These are phyloP conservation scores for Corylus americana DNA, from an alignment of 306 rosid species.

Conservation along the genomic window DNA sequence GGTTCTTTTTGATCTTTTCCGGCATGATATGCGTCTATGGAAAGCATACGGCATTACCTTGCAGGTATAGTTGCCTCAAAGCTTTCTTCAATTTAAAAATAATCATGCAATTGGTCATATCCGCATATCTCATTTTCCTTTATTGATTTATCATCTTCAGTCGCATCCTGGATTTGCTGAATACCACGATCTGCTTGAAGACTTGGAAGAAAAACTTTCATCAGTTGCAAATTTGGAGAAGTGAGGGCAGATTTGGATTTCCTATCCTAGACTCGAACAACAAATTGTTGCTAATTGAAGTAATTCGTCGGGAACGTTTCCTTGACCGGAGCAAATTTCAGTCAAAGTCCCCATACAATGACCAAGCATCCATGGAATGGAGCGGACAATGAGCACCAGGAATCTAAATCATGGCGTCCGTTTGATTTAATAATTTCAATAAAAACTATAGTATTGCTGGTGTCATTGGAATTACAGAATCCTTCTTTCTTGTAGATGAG, in stretches of 20 bases:
- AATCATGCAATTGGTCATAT: conserved; percentile 4
- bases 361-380: conserved; percentile 6
- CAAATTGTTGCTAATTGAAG: conserved; percentile 33
- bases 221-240: conserved; percentile 44
- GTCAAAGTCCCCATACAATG: background rate
- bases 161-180: conserved; percentile 63
- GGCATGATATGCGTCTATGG: conserved; percentile 78
- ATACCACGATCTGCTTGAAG: conserved; percentile 74
- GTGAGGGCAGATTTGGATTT: conserved; percentile 27
- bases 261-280: conserved; percentile 23
- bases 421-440: background rate
- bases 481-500: conserved; percentile 25
- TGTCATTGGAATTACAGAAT: conserved; percentile 4
- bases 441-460: conserved; percentile 3
- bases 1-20: conserved; percentile 91
- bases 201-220: conserved; percentile 72
- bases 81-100: conserved; percentile 10
- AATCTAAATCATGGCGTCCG: background rate
- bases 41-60: conserved; percentile 75
- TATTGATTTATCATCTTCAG: conserved; percentile 40
- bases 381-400: background rate
- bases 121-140: conserved; percentile 1
- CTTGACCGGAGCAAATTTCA: conserved; percentile 18
- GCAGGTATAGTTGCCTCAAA: conserved; percentile 53
- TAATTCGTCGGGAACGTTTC: conserved; percentile 15